Percentiles rank a stretch among this genome's conserved stretches.
Evolutionary conservation across 306 rosid species (phyloP).

Genomic region (Prunus fruticosa): DNA sequence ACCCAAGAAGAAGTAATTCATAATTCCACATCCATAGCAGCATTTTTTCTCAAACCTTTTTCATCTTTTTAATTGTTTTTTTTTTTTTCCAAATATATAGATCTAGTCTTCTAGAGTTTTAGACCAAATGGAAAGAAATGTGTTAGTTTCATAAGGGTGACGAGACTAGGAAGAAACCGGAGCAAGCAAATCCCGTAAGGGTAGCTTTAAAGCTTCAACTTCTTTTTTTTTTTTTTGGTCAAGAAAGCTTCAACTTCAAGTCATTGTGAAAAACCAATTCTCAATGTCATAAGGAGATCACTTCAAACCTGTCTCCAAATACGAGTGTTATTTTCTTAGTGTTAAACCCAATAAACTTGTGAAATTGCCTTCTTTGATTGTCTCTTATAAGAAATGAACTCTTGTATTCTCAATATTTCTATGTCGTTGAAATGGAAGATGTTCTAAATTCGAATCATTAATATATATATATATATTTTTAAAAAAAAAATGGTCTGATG

Average conservation of each 20-base stretch:
- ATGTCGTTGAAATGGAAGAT: too few species aligned
- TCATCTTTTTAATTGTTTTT: neutral
- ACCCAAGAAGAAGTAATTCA: neutral
- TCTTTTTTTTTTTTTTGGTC: neutral
- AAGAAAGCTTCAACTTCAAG: neutral
- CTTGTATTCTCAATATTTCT: too few species aligned
- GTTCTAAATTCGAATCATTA: too few species aligned
- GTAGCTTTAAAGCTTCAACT: neutral
- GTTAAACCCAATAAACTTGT: neutral
- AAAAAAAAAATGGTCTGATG: neutral
- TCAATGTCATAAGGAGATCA: neutral
- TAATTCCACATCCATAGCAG: neutral
- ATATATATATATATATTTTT: too few species aligned
- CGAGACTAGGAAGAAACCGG: neutral
- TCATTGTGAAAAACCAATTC: slow-evolving; percentile 7
- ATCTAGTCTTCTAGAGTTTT: neutral
- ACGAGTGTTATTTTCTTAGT: neutral
- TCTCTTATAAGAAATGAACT: too few species aligned
- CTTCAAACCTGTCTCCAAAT: neutral
- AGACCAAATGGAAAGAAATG: neutral
- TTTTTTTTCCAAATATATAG: neutral
- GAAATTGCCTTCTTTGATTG: neutral
- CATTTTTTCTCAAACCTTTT: neutral
- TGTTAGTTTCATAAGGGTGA: neutral
- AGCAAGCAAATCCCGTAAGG: neutral